A percentile compares a stretch with the other conserved stretches of the same genome.
Evolutionary conservation across 1,139 yeast species (phyloP).

Genomic region (Debaryomyces fabryi): DNA sequence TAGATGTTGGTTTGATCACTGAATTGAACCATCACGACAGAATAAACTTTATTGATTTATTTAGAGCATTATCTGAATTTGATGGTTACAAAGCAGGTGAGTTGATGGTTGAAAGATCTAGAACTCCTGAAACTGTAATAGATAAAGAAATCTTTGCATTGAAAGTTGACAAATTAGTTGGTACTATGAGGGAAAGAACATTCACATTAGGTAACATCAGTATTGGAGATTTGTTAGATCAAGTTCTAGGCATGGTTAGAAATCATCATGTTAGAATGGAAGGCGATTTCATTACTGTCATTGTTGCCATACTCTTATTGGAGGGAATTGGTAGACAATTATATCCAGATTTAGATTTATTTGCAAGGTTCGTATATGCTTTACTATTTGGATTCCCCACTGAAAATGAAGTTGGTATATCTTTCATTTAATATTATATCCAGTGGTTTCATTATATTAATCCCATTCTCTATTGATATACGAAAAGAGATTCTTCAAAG

Average conservation of each 20-base stretch:
- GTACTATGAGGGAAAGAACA: slow-evolving; percentile 79
- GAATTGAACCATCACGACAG: slow-evolving; percentile 79
- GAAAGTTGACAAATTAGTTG: slow-evolving; percentile 82
- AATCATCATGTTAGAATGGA: slow-evolving; percentile 97
- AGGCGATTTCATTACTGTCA: slow-evolving; percentile 92
- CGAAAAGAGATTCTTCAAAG: not conserved
- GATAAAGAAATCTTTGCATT: slow-evolving; percentile 83
- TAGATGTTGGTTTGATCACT: slow-evolving; percentile 92
- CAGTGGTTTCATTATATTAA: not conserved
- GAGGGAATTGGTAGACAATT: slow-evolving; percentile 96
- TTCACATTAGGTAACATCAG: slow-evolving; percentile 91
- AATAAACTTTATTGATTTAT: slow-evolving; percentile 83
- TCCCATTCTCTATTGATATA: not conserved
- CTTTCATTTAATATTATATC: slow-evolving; percentile 12
- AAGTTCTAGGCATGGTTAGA: slow-evolving; percentile 88
- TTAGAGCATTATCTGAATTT: slow-evolving; percentile 85
- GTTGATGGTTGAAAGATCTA: slow-evolving; percentile 88
- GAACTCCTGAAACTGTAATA: slow-evolving; percentile 91
- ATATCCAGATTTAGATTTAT: slow-evolving; percentile 89
- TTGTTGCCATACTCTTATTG: slow-evolving; percentile 82
- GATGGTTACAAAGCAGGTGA: slow-evolving; percentile 96
- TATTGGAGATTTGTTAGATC: slow-evolving; percentile 87
- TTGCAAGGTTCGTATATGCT: slow-evolving; percentile 88
- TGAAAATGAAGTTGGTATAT: slow-evolving; percentile 27
- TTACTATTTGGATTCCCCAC: slow-evolving; percentile 61